These are phyloP conservation scores for Aspergillus vadensis DNA, from an alignment of 2,329 filamentous ascomycete genomes.

Conservation along the genomic window DNA sequence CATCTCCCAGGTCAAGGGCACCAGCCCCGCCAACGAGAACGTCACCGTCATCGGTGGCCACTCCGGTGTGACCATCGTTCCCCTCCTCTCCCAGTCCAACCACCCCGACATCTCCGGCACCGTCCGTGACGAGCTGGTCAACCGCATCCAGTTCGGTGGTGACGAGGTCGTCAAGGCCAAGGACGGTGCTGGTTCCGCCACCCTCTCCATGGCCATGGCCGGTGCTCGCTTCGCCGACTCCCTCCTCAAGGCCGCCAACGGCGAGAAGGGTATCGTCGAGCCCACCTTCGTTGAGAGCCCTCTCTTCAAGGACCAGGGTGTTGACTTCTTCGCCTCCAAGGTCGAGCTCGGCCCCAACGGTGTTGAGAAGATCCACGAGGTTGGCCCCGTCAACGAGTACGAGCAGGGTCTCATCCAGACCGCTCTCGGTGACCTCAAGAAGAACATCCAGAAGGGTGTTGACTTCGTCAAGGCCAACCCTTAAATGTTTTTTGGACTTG, in stretches of 20 bases:
- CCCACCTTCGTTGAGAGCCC: conserved; percentile 96
- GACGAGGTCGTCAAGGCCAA: conserved; percentile 99
- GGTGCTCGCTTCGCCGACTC: conserved; percentile 84
- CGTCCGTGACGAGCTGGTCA: conserved; percentile 73
- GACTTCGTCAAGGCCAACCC: conserved; percentile 64
- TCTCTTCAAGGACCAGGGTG: conserved; percentile 96
- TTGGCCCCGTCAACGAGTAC: conserved; percentile 79
- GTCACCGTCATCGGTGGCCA: conserved; percentile 96
- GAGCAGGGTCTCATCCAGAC: conserved; percentile 90
- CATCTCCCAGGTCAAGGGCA: conserved; percentile 89
- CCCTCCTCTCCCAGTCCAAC: conserved; percentile 90
- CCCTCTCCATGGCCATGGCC: conserved; percentile 98
- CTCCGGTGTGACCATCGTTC: conserved; percentile 97
- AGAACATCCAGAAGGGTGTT: conserved; percentile 86
- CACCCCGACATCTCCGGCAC: conserved; percentile 81
- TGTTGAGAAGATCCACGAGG: conserved; percentile 86
- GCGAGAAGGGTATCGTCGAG: conserved; percentile 93
- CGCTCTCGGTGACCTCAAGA: conserved; percentile 66
- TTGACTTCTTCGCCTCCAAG: conserved; percentile 94
- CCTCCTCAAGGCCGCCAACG: conserved; percentile 86
- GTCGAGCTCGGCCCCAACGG: conserved; percentile 96
- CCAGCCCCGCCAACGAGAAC: conserved; percentile 88
- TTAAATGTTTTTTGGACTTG: conserved; percentile 35
- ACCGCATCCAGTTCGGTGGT: conserved; percentile 97
- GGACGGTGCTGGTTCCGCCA: conserved; percentile 95